Conservation (phyloP, 805 yeast genomes). For the Candida stauntonica region DNA sequence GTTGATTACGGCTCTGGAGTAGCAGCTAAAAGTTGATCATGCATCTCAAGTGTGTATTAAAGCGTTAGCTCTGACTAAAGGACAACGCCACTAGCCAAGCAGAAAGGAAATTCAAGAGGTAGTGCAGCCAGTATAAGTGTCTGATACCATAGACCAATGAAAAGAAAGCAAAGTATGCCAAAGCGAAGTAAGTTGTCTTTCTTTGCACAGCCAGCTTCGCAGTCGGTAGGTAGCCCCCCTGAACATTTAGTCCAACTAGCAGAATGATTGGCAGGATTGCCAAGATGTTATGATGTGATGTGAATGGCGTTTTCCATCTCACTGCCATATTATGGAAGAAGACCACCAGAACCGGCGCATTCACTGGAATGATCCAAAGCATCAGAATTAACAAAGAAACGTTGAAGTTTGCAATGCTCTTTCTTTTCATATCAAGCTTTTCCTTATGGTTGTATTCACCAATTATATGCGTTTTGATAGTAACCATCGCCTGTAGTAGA, state of each 20-base stretch:
- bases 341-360: constrained; percentile 72
- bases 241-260: constrained; percentile 49
- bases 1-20: too few species aligned
- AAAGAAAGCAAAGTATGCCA: constrained; percentile 55
- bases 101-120: constrained; percentile 61
- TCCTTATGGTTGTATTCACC: constrained; percentile 11
- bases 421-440: constrained; percentile 16
- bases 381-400: constrained; percentile 60
- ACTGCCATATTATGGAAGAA: constrained; percentile 76
- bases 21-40: too few species aligned
- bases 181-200: constrained; percentile 33
- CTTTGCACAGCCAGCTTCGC: constrained; percentile 25
- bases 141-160: constrained; percentile 70
- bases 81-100: constrained; percentile 41
- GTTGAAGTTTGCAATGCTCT: constrained; percentile 51
- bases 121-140: constrained; percentile 82
- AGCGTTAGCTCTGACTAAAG: constrained; percentile 17
- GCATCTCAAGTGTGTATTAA: too few species aligned
- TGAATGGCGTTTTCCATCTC: constrained; percentile 78
- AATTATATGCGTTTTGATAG: constrained; percentile 32
- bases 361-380: constrained; percentile 77
- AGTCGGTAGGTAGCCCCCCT: constrained; percentile 44
- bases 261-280: constrained; percentile 72
- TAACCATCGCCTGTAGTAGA: constrained; percentile 52
- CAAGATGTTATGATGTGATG: constrained; percentile 79